Evolutionary conservation across 139 green algal genomes (phyloP).

Genomic region (Asterochloris erici): DNA sequence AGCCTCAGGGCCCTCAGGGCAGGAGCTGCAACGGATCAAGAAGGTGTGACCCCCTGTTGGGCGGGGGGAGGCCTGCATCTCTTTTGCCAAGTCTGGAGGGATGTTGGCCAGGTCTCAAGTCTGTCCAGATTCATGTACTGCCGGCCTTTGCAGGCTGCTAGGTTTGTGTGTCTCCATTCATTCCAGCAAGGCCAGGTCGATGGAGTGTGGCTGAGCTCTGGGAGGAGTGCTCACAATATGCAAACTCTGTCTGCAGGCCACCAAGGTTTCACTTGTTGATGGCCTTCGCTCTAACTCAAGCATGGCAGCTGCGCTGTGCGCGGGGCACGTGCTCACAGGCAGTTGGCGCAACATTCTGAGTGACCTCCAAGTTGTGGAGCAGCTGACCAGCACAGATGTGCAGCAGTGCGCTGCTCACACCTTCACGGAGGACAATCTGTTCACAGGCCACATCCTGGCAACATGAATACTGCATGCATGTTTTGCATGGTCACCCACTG

Average conservation of each 20-base stretch:
- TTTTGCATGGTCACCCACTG: neutral
- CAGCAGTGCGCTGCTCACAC: slow-evolving; percentile 6
- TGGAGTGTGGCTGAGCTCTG: too few relatives aligned
- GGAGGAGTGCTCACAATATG: too few relatives aligned
- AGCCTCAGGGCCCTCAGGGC: slow-evolving; percentile 29
- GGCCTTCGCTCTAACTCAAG: slow-evolving; percentile 44
- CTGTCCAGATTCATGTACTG: too few relatives aligned
- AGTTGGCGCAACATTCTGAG: slow-evolving; percentile 35
- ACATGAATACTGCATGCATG: neutral
- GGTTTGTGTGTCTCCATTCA: too few relatives aligned
- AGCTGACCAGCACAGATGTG: slow-evolving; percentile 20
- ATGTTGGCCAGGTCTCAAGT: too few relatives aligned
- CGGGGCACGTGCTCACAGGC: slow-evolving; percentile 44
- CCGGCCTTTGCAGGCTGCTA: too few relatives aligned
- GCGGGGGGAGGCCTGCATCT: too few relatives aligned
- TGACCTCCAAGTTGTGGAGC: slow-evolving; percentile 25
- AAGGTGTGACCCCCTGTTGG: slow-evolving; percentile 6
- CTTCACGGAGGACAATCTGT: slow-evolving; percentile 33
- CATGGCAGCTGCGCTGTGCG: slow-evolving; percentile 45
- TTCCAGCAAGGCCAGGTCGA: too few relatives aligned
- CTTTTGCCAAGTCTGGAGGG: too few relatives aligned
- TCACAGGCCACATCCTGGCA: slow-evolving; percentile 33
- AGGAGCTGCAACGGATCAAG: slow-evolving; percentile 46
- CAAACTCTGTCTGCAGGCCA: slow-evolving; percentile 19
- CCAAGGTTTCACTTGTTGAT: slow-evolving; percentile 41